Percentiles rank a stretch among this genome's conserved stretches.
These are phyloP conservation scores for Acacia acuminata DNA, from an alignment of 306 rosid genomes.

Conservation along the genomic window DNA sequence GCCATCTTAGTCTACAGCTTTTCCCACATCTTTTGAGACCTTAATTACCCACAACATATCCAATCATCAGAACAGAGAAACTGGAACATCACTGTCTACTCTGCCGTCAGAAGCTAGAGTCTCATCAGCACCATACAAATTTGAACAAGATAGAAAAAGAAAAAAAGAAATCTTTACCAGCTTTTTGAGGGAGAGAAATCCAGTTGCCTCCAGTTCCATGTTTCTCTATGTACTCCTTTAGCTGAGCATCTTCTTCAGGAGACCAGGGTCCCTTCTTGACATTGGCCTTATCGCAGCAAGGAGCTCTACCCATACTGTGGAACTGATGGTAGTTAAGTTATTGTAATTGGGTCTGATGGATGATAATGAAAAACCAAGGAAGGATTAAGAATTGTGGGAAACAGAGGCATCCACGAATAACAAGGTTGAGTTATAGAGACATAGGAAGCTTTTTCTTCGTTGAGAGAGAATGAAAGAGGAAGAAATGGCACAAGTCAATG, in stretches of 20 bases:
- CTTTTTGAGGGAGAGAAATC: constrained; percentile 90
- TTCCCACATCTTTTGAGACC: constrained; percentile 95
- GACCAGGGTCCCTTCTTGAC: constrained; percentile 99
- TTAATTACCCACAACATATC: constrained; percentile 37
- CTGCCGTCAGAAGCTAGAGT: neutral
- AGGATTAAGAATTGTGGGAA: neutral
- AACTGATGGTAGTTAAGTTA: neutral
- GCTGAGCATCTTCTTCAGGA: constrained; percentile 89
- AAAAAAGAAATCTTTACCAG: constrained; percentile 40
- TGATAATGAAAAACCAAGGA: neutral
- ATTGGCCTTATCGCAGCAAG: constrained; percentile 92
- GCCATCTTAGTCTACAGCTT: constrained; percentile 95
- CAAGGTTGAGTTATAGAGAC: constrained; percentile 27
- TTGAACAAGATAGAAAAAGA: neutral
- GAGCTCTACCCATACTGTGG: constrained; percentile 79
- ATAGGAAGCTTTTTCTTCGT: constrained; percentile 18
- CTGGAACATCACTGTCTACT: neutral
- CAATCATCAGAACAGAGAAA: constrained; percentile 9
- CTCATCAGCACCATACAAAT: neutral
- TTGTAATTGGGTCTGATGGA: neutral
- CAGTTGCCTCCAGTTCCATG: constrained; percentile 93
- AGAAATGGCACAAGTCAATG: constrained; percentile 65
- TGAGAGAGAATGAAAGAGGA: constrained; percentile 19
- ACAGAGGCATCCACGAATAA: neutral
- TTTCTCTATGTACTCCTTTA: constrained; percentile 64